Base-by-base conservation (phyloP, 768 basidiomycete genomes). In the Termitomyces heimii region DNA sequence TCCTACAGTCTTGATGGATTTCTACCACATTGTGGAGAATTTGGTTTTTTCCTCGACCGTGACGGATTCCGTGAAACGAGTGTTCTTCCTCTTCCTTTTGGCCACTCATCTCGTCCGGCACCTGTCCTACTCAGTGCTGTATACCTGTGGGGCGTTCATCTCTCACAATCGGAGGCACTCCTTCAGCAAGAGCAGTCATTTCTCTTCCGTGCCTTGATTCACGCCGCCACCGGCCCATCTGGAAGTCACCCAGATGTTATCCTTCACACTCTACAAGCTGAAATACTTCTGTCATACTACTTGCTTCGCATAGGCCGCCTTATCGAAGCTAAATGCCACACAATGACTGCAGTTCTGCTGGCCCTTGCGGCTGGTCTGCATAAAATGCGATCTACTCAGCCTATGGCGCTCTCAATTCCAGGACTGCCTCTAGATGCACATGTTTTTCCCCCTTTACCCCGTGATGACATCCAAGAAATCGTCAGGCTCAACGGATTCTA, bases 401-500 rank as follows among this genome's bases (percentile, higher is more conserved):
- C 69, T 18, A 63, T 73, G 65, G 63, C 76, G 63, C 59, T 72
- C 58, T 65, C 72, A 56, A 63, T 71, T 2, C 71, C 76, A 52
- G 63, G 75, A 69, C 58, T 80, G 63, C 37, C 71, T 62, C 63
- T 78, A 64, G 69, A 73, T 60, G 71, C 78, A 12, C 73, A 82
- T 51, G 70, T 79, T 60, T 67, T 70, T 2, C 67, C 82, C 20
- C 67, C 62, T 63, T 73, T n/a, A 62, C 78, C 64, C 61, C 75
- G 43, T 18, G 78, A 81, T 63, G 61, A 68, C 26, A 65, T 82
- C n/a, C 85, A 85, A 59, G 83, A 86, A 65, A 84, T 81, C 20
- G 85, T 87, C 63, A 75, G 83, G 32, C 84, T 87, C 56, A 82
- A 82, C 54, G 82, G 77, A 0, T 87, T 88, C 66, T 88, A 86